Base-by-base conservation (phyloP, 2,329 filamentous ascomycete genomes). In the Arthrobotrys megalospora region DNA sequence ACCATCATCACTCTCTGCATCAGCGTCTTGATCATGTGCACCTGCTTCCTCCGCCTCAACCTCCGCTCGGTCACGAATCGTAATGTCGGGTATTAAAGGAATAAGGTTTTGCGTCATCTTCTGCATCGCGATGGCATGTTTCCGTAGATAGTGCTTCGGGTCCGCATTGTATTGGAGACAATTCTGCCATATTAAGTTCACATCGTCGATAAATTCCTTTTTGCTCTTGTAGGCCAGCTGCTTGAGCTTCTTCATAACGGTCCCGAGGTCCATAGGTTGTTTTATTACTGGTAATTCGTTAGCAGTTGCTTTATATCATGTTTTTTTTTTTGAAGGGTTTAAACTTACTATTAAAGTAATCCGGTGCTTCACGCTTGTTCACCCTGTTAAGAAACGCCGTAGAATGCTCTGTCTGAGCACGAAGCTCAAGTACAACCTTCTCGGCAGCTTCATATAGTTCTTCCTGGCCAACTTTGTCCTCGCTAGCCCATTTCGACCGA, bases 181-280 rank as follows among this genome's bases (percentile, higher is more conserved):
- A 83, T 99, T 99, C 71, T 94, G 90, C 96, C 96, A 99, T 65
- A 99, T 98, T 63, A 98, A 86, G 83, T 96, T 95, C 8, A 99
- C 87, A 83, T 99, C 96, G 36, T 92, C 89, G 28, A 98, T 94
- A 81, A 99, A 99, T 24, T 99, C 96, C 79, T 92, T 90, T 86
- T 99, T 99, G 55, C 92, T 94, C 83, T 93, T 94, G 85, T 93
- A 96, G 43, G 88, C 88, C 41, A 93, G 85, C 8, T 88, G 88
- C 83, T 95, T 95, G 68, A 99, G 89, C 86, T 98, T 99, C 86
- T 99, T 99, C 79, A 96, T 97, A 94, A 99, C 98, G 58, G 91
- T 91, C 43, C 96, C 96, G 72, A 99, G 90, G 84, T 99, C 96
- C 96, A 99, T 99, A 1, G 96, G 96, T 55, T 94, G 92, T 85